A percentile compares a stretch with the other conserved stretches of the same genome.
Evolutionary conservation across 768 basidiomycete genomes (phyloP).

Genomic region (Pulveroboletus ravenelii): DNA sequence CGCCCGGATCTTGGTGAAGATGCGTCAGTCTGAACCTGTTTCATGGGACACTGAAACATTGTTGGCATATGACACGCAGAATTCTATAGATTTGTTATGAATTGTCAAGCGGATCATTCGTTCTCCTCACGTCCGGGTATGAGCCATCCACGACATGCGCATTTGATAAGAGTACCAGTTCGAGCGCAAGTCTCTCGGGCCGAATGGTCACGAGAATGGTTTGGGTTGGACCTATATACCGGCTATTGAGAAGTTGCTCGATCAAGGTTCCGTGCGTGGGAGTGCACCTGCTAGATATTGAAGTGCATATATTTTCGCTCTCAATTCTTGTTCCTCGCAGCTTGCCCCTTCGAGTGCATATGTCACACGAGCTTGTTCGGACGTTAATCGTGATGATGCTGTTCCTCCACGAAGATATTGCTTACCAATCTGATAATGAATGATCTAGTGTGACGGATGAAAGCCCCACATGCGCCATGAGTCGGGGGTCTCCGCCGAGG

Average conservation of each 20-base stretch:
- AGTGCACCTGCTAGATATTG: not conserved
- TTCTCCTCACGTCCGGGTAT: not conserved
- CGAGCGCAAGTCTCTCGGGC: not conserved
- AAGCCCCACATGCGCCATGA: not conserved
- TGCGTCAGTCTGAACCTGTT: not conserved
- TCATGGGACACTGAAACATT: not conserved
- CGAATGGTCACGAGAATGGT: too few species aligned
- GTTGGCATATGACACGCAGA: not conserved
- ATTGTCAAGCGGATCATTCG: not conserved
- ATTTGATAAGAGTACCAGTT: not conserved
- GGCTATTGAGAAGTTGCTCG: not conserved
- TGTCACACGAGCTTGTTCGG: not conserved
- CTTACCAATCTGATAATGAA: not conserved
- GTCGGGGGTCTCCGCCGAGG: not conserved
- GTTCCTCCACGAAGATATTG: not conserved
- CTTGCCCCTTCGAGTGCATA: not conserved
- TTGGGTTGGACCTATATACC: too few species aligned
- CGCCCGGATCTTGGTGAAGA: not conserved
- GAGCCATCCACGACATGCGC: not conserved
- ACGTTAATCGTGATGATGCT: not conserved
- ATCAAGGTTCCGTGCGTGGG: not conserved
- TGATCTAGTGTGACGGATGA: not conserved
- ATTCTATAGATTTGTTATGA: not conserved
- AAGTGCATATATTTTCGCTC: not conserved
- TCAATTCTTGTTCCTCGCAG: not conserved